These are phyloP conservation scores for Penicillium bovifimosum DNA, from an alignment of 495 filamentous ascomycete genomes.

Conservation along the genomic window DNA sequence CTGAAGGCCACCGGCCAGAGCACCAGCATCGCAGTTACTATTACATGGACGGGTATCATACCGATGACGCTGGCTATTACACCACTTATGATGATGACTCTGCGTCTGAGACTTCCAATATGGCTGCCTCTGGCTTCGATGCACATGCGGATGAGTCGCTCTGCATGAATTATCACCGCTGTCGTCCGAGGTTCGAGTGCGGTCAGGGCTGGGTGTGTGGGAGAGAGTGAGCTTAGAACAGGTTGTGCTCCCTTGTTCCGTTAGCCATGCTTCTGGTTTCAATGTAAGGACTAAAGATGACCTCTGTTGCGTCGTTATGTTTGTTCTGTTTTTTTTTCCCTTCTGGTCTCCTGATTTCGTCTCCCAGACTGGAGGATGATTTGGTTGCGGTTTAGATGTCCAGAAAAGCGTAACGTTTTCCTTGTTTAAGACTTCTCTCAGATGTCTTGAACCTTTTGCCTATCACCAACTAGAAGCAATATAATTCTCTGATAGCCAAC, in stretches of 20 bases:
- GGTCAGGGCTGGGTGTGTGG: conserved; percentile 2
- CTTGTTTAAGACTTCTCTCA: too few relatives aligned
- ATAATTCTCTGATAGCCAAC: too few relatives aligned
- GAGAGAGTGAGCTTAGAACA: neutral
- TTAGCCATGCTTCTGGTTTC: neutral
- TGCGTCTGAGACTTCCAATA: neutral
- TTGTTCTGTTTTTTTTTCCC: neutral
- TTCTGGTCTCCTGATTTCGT: neutral
- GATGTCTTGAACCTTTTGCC: too few relatives aligned
- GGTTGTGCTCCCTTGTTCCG: too few relatives aligned
- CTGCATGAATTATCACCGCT: conserved; percentile 1
- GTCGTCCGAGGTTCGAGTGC: conserved; percentile 1
- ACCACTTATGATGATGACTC: neutral
- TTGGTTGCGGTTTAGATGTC: too few relatives aligned
- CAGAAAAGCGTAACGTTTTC: too few relatives aligned
- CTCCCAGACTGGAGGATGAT: too few relatives aligned
- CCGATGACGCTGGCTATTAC: neutral
- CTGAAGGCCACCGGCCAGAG: neutral
- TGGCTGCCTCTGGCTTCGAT: neutral
- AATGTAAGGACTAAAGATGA: neutral
- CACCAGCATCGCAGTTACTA: neutral
- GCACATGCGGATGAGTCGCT: neutral
- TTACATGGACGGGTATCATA: neutral
- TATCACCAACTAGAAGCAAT: too few relatives aligned
- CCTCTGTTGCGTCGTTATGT: neutral